Evolutionary conservation across 1,284 basidiomycete genomes (phyloP).

Genomic region (Flammula alnicola): DNA sequence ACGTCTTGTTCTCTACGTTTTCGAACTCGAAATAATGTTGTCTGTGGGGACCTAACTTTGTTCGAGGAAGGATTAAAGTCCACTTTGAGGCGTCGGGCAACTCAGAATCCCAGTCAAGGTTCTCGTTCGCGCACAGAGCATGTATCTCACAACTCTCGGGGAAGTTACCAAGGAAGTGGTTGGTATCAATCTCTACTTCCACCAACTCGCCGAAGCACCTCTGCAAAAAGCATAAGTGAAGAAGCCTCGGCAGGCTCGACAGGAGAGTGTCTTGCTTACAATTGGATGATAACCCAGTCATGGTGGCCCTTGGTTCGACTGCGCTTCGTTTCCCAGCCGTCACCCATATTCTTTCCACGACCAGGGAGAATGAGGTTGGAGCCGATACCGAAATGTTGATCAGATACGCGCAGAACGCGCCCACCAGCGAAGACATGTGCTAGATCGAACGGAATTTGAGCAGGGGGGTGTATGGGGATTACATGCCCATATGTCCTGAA

Average conservation of each 20-base stretch:
- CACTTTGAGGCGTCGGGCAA: constrained; percentile 60
- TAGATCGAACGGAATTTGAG: constrained; percentile 72
- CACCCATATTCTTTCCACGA: constrained; percentile 90
- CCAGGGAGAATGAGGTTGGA: constrained; percentile 92
- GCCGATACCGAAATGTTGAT: constrained; percentile 95
- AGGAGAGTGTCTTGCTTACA: constrained; percentile 56
- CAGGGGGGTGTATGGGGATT: constrained; percentile 60
- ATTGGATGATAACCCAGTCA: constrained; percentile 90
- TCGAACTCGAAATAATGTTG: constrained; percentile 89
- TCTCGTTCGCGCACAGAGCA: constrained; percentile 55
- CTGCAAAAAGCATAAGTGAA: constrained; percentile 38
- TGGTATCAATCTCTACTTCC: constrained; percentile 90
- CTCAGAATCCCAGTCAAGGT: constrained; percentile 45
- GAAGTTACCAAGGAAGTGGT: constrained; percentile 97
- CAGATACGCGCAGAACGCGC: constrained; percentile 77
- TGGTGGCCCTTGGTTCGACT: constrained; percentile 81
- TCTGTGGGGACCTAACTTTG: constrained; percentile 87
- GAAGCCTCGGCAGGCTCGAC: too few relatives aligned
- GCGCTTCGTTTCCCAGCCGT: constrained; percentile 98
- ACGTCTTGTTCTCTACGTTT: constrained; percentile 58
- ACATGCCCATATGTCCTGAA: constrained; percentile 91
- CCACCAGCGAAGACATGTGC: constrained; percentile 93
- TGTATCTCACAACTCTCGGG: constrained; percentile 89
- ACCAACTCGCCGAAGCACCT: constrained; percentile 73
- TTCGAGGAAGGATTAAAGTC: constrained; percentile 76